Percentiles rank a stretch among this genome's conserved stretches.
phyloP scores from a whole-genome alignment of 208 protist genomes.

The Acanthamoeba triangularis region DNA sequence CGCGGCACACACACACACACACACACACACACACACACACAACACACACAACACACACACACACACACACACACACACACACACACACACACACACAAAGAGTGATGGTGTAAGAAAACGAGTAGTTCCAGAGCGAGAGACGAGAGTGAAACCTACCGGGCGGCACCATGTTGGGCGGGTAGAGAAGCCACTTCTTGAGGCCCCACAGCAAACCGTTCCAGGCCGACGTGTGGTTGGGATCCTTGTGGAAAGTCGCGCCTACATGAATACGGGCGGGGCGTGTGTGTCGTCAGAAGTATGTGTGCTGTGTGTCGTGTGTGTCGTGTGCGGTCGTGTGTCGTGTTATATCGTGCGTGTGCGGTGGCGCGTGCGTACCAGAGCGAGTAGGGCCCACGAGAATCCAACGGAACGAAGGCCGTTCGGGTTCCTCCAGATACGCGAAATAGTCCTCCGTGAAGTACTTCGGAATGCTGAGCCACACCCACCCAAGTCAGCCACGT shows the following conservation, averaged over 20 bases:
- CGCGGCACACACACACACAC: neutral
- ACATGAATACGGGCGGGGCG: neutral
- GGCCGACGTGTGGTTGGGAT: slow-evolving; percentile 83
- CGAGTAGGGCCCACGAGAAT: slow-evolving; percentile 7
- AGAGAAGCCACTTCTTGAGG: slow-evolving; percentile 85
- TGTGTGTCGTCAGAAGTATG: neutral
- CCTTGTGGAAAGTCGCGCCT: slow-evolving; percentile 82
- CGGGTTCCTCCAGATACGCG: slow-evolving; percentile 16
- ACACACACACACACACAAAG: neutral
- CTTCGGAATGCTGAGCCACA: neutral
- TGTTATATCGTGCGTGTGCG: too few relatives aligned
- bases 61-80: too few relatives aligned
- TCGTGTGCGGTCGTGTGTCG: neutral
- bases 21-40: neutral
- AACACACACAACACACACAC: too few relatives aligned
- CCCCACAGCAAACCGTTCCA: slow-evolving; percentile 81
- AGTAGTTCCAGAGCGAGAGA: neutral
- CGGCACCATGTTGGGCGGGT: slow-evolving; percentile 76
- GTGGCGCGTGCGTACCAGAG: neutral
- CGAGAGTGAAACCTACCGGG: slow-evolving; percentile 61
- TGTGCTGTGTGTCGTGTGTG: too few relatives aligned
- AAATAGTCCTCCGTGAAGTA: slow-evolving; percentile 82
- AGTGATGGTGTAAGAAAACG: neutral
- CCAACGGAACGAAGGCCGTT: slow-evolving; percentile 65
- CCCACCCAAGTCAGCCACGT: neutral